Evolutionary conservation across 2,329 filamentous ascomycete species (phyloP), one percentile per base, ranked within the genome.

Genomic region (Colletotrichum sp.): DNA sequence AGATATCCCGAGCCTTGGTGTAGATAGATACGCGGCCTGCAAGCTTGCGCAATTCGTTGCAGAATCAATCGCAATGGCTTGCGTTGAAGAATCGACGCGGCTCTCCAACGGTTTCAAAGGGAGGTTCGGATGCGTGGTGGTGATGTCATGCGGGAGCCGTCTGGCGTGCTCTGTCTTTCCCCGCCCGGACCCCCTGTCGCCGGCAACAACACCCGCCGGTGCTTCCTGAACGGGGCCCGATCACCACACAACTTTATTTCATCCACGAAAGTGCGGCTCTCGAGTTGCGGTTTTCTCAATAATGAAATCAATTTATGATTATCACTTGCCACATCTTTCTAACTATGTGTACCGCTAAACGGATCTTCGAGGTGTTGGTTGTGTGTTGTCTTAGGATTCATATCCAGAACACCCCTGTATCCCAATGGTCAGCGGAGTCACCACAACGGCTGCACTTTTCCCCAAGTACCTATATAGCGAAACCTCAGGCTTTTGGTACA

Each of bases 101-200:
- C 4, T 11, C 55, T 22, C 39, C 19, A 15, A 52, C 15, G 34
- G 59, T 69, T 69, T 65, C 59, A 34, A n/a, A 52, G 64, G 59
- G 70, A 69, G 39, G 39, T 13, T 25, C 25, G 16, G 13, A 49
- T 44, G 59, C 44, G 25, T 27, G 30, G 62, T 65, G 64, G 65
- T 76, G 74, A 76, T 76, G 74, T 76, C 74, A 76, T 76, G 71
- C 59, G 22, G 32, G n/a, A 39, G 16, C 44, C 64, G 57, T 76
- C 74, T 76, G 74, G 74, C 74, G 59, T 76, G 74, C 71, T 66
- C 49, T n/a, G 19, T 52, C n/a, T 52, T 52, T 55, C 70, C 73
- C 69, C 70, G 55, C 73, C 63, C 57, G 30, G 64, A 68, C 27
- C 69, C 69, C 55, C 32, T 64, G 63, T 65, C 57, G 39, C 64